A percentile compares a stretch with the other conserved stretches of the same genome.
These are phyloP conservation scores for Rutstroemia sp. DNA, from an alignment of 2,329 filamentous ascomycete species.

Conservation along the genomic window DNA sequence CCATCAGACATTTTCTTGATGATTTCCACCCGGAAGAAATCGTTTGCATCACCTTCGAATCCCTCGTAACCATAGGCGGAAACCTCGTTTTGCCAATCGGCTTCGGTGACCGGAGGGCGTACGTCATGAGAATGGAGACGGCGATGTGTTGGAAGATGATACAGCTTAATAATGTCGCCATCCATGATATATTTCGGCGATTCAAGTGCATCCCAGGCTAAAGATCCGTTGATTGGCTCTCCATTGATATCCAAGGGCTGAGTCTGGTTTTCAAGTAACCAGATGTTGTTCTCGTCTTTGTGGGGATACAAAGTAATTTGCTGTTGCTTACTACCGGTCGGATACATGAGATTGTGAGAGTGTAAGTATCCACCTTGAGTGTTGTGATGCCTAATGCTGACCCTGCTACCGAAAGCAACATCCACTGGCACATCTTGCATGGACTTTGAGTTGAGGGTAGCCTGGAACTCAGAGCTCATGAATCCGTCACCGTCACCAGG, in stretches of 20 bases:
- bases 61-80: slow-evolving; percentile 97
- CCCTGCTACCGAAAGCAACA: slow-evolving; percentile 78
- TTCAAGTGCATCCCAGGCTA: slow-evolving; percentile 71
- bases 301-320: slow-evolving; percentile 97
- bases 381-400: slow-evolving; percentile 87
- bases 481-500: slow-evolving; percentile 97
- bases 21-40: slow-evolving; percentile 92
- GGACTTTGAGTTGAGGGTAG: slow-evolving; percentile 89
- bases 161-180: slow-evolving; percentile 73
- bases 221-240: slow-evolving; percentile 68
- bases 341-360: slow-evolving; percentile 96
- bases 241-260: slow-evolving; percentile 75
- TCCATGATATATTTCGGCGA: slow-evolving; percentile 66
- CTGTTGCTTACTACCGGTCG: slow-evolving; percentile 94
- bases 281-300: slow-evolving; percentile 98
- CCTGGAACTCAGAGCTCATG: slow-evolving; percentile 99
- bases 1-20: slow-evolving; percentile 81
- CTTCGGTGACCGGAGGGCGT: slow-evolving; percentile 76
- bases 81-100: slow-evolving; percentile 91
- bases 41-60: slow-evolving; percentile 94
- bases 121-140: slow-evolving; percentile 95
- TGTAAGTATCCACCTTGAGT: slow-evolving; percentile 97
- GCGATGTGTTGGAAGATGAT: slow-evolving; percentile 75
- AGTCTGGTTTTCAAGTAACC: slow-evolving; percentile 91
- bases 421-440: slow-evolving; percentile 95